Evolutionary conservation across 2,329 filamentous ascomycete species (phyloP), one percentile per base, ranked within the genome.

Genomic region (Aschersonia sp.): DNA sequence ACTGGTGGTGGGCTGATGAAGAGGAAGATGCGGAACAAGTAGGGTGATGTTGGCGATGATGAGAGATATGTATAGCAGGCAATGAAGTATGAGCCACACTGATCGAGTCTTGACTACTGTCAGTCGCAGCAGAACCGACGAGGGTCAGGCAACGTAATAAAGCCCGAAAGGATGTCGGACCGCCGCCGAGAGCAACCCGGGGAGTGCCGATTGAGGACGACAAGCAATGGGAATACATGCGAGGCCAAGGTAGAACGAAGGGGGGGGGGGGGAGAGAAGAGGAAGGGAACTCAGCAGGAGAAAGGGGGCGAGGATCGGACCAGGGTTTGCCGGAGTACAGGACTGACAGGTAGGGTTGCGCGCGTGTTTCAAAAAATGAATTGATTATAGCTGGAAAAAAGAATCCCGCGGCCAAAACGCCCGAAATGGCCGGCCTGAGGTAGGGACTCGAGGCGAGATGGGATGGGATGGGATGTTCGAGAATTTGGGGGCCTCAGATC

Each of bases 191-290:
- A 45, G 12, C 40, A 44, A 30, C 31, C 47, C 44, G 43, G 51
- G 48, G 46, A 49, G 51, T 50, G 32, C 43, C 46, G 45, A 50
- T 40, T 50, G 51, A 49, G 35, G 48, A 46, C 45, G 50, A 49
- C 45, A 55, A 45, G 31, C 47, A 45, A 43, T 52, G 52, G 42
- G 45, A 54, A 47, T 51, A 46, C 55, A 57, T 56, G 47, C 49
- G 51, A 49, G 47, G 48, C 49, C 49, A 51, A 49, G 47, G 48
- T 48, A 52, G 41, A 49, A 50, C 43, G 41, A 30, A 32, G 45
- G 50, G 2, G 44, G 20, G 48, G 48, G 43, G 51, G 47, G 48
- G 31, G 28, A 41, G 47, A 47, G 31, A 40, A 47, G 48, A 45
- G 47, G 45, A 45, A 41, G 47, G 31, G 47, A 45, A 35, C 45